phyloP scores from a whole-genome alignment of 129 eudicot genomes.

The Flaveria sonorensis region DNA sequence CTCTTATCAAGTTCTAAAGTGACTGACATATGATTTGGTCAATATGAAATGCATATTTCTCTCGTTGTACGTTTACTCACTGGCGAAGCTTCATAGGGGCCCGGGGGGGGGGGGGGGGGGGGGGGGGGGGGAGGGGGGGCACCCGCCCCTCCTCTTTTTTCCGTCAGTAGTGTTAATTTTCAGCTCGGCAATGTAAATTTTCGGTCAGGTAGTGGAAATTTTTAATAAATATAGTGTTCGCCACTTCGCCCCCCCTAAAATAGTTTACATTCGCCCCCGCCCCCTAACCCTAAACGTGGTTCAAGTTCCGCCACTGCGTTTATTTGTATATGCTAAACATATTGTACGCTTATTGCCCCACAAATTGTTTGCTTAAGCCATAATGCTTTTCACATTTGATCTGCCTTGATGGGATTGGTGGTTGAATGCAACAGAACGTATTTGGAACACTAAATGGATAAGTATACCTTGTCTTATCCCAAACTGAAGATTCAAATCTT shows the following conservation, averaged over 20 bases:
- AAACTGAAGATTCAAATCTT: not conserved
- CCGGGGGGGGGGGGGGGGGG: no score
- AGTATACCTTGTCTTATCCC: not conserved
- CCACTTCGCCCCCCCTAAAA: no score
- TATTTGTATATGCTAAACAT: not conserved
- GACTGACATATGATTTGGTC: constrained; percentile 1
- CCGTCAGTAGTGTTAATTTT: no score
- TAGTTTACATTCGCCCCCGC: no score
- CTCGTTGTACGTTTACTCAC: not conserved
- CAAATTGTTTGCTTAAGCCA: constrained; percentile 1
- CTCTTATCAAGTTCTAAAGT: not conserved
- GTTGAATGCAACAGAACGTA: constrained; percentile 14
- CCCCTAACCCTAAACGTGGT: no score
- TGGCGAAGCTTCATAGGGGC: no score
- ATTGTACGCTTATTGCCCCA: constrained; percentile 11
- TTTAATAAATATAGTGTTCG: no score
- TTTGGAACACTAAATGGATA: not conserved
- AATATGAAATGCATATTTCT: not conserved
- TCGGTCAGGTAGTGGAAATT: no score
- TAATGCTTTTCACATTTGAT: not conserved
- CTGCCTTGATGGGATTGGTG: not conserved
- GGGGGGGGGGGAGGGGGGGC: no score
- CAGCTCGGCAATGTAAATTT: no score
- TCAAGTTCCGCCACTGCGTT: no score
- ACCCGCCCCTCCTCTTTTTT: no score